phyloP scores from a whole-genome alignment of 306 rosid species.

The Lathyrus sativus region DNA sequence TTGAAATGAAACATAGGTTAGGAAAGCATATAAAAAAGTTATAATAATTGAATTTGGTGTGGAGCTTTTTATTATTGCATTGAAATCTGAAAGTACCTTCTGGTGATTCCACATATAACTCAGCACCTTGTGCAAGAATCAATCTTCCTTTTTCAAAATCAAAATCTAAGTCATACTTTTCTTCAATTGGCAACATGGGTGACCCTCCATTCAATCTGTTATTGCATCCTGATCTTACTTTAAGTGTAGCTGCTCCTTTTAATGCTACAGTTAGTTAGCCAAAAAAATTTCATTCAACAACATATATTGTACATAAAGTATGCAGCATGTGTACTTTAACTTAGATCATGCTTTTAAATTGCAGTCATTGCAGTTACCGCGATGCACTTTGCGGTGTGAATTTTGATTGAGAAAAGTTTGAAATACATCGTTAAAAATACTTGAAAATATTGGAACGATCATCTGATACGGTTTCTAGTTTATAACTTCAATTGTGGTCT shows the following conservation, averaged over 20 bases:
- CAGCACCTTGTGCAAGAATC: conserved; percentile 62
- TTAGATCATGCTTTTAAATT: neutral
- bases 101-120: conserved; percentile 76
- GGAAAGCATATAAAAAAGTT: neutral
- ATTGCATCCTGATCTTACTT: conserved; percentile 78
- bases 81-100: conserved; percentile 52
- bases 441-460: no score
- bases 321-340: conserved; percentile 9
- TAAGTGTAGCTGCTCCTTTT: conserved; percentile 84
- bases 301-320: neutral
- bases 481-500: no score
- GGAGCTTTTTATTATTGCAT: neutral
- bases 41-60: neutral
- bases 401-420: no score
- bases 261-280: conserved; percentile 54
- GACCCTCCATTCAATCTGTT: conserved; percentile 63
- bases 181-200: conserved; percentile 71
- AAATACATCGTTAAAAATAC: no score
- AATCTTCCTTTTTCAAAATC: conserved; percentile 67
- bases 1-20: conserved; percentile 12
- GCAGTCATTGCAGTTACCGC: no score
- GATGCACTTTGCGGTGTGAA: no score
- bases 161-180: conserved; percentile 61
- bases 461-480: no score
- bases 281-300: conserved; percentile 20